A percentile compares a stretch with the other conserved stretches of the same genome.
Evolutionary conservation across 805 yeast species (phyloP).

Genomic region (Dipodascus albidus): DNA sequence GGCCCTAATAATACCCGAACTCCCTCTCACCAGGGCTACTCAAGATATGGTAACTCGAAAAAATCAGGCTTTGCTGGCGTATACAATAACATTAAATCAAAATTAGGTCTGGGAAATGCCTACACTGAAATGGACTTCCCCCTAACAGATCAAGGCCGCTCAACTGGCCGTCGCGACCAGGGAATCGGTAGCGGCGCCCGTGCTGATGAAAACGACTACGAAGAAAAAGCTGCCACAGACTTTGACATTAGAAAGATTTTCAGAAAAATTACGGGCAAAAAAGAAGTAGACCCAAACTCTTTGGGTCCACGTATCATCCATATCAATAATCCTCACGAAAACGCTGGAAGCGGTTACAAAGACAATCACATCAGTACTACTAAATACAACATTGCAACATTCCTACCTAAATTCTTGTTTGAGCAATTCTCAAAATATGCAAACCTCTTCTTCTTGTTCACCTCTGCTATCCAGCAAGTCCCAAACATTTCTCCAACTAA

Average conservation of each 20-base stretch:
- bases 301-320: slow-evolving; percentile 55
- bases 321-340: slow-evolving; percentile 50
- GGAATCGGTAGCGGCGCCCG: slow-evolving; percentile 5
- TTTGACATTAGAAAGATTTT: slow-evolving; percentile 27
- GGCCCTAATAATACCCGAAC: neutral
- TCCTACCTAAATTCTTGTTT: slow-evolving; percentile 84
- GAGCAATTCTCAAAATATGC: slow-evolving; percentile 98
- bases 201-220: slow-evolving; percentile 9
- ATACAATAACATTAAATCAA: slow-evolving; percentile 16
- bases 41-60: slow-evolving; percentile 3
- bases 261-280: slow-evolving; percentile 20
- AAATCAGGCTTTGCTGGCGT: slow-evolving; percentile 15
- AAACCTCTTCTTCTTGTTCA: slow-evolving; percentile 82
- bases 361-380: slow-evolving; percentile 91
- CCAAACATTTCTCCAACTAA: slow-evolving; percentile 96
- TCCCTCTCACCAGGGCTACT: neutral
- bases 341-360: slow-evolving; percentile 43
- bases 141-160: slow-evolving; percentile 14
- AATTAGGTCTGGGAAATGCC: slow-evolving; percentile 16
- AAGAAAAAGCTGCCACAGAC: slow-evolving; percentile 13
- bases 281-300: slow-evolving; percentile 18
- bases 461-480: slow-evolving; percentile 91
- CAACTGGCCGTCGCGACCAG: slow-evolving; percentile 1
- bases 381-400: slow-evolving; percentile 86
- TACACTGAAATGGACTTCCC: slow-evolving; percentile 24